Evolutionary conservation across 2,329 filamentous ascomycete genomes (phyloP).

Genomic region (Epichloe festucae): DNA sequence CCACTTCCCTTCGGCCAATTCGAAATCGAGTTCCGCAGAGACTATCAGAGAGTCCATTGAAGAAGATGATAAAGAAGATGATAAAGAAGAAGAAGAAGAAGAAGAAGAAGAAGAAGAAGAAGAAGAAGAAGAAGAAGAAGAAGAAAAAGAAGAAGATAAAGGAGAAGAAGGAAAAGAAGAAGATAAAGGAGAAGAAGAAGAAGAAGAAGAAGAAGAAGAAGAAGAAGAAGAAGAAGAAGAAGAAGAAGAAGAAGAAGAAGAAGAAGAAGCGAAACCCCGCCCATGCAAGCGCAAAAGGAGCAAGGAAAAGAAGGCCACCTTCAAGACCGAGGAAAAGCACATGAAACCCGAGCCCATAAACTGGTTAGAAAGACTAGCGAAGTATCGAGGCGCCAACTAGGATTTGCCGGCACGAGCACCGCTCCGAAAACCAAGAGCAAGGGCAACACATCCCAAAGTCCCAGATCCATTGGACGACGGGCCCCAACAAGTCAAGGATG

Average conservation of each 20-base stretch:
- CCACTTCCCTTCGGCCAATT: not conserved
- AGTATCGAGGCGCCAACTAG: not conserved
- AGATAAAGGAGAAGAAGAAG: no score
- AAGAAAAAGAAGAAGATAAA: no score
- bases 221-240: not conserved
- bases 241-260: not conserved
- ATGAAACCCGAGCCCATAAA: not conserved
- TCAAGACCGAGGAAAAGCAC: not conserved
- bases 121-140: not conserved
- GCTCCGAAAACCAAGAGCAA: not conserved
- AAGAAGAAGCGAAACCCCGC: not conserved
- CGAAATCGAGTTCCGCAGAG: not conserved
- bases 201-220: not conserved
- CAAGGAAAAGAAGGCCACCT: not conserved
- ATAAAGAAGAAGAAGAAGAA: not conserved
- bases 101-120: not conserved
- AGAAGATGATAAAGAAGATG: not conserved
- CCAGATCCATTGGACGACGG: conserved; percentile 1
- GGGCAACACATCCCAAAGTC: not conserved
- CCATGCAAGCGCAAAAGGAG: not conserved
- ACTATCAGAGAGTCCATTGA: not conserved
- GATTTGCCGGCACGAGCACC: not conserved
- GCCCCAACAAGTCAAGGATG: not conserved
- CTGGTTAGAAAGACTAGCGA: not conserved
- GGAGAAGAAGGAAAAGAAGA: no score